Evolutionary conservation across 768 basidiomycete genomes (phyloP), one percentile per base, ranked within the genome.

Genomic region (Suillus occidentalis): DNA sequence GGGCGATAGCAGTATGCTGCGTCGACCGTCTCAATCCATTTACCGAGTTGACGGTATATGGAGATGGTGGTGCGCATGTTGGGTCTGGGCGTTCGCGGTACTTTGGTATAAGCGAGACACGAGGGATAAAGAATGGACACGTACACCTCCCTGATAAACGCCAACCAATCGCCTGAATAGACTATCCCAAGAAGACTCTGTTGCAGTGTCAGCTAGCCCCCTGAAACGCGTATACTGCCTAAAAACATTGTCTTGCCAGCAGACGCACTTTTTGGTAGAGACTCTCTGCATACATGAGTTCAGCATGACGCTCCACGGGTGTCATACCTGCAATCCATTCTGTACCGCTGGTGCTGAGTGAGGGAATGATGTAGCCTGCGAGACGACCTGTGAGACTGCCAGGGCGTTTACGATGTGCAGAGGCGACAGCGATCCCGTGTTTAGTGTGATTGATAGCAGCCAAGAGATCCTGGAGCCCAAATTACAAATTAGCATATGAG

Each of bases 151-250:
- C 92, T 92, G 76, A 97, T 86, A 74, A 97, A 92, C 6, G 92
- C 91, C 39, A 97, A 81, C 95, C 95, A 97, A 72, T 96, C 94
- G 3, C 93, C 93, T 0, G 90, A 91, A 71, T 94, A 93, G 34
- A 97, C 88, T 65, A 98, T 93, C 0, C 95, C 94, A 13, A 98
- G 80, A 2, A 98, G 91, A 90, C 86, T 94, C 76, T 62, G 56
- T 40, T 28, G 7, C 61, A 56, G 14, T 18, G 31, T 36, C 25
- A 59, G 57, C 39, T 16, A 40, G 13, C 20, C 16, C 57, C 8
- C 8, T 16, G 43, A 5, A 25, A 66, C 28, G 47, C 55, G 39
- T 37, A 28, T 25, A 40, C 77, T 74, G 83, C 85, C 66, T 84
- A 82, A 62, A 85, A 13, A 67, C 56, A 3, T 5, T 5, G 9